These are phyloP conservation scores for Boechera retrofracta DNA, from an alignment of 345 rosid species.

Conservation along the genomic window DNA sequence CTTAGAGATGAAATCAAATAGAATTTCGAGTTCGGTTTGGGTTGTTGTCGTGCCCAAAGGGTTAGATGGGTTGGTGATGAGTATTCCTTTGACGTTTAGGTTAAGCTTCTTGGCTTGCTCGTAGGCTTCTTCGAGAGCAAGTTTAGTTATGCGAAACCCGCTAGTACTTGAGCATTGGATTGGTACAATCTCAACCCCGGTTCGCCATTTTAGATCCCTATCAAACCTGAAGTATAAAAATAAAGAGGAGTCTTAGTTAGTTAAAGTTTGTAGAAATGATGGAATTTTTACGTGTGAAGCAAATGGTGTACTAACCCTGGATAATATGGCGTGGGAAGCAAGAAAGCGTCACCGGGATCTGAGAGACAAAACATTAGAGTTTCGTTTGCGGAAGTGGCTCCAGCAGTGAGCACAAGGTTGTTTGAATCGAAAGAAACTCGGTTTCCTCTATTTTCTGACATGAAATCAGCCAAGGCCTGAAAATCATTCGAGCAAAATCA, in stretches of 20 bases:
- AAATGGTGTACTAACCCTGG: slow-evolving; percentile 63
- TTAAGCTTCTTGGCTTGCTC: slow-evolving; percentile 56
- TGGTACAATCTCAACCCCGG: slow-evolving; percentile 63
- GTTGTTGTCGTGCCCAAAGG: slow-evolving; percentile 70
- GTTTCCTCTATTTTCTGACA: slow-evolving; percentile 74
- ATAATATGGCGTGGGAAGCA: slow-evolving; percentile 78
- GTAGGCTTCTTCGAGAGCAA: slow-evolving; percentile 66
- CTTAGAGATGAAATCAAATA: slow-evolving; percentile 57
- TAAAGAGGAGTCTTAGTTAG: slow-evolving; percentile 10
- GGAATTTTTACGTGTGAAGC: slow-evolving; percentile 13
- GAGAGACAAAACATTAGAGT: slow-evolving; percentile 58
- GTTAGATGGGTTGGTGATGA: slow-evolving; percentile 80
- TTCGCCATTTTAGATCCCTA: slow-evolving; percentile 72
- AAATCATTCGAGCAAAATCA: background rate
- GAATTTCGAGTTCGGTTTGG: slow-evolving; percentile 57
- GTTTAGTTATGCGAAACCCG: slow-evolving; percentile 54
- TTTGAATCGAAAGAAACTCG: slow-evolving; percentile 60
- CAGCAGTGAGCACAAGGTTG: slow-evolving; percentile 69
- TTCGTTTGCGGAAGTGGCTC: slow-evolving; percentile 83
- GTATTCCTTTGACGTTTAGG: slow-evolving; percentile 65
- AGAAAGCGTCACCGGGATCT: slow-evolving; percentile 62
- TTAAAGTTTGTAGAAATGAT: background rate
- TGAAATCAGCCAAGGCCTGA: slow-evolving; percentile 69
- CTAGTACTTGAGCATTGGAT: slow-evolving; percentile 55
- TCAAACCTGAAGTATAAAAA: slow-evolving; percentile 54